A percentile compares a stretch with the other conserved stretches of the same genome.
phyloP scores from a whole-genome alignment of 106 monocot species.

The Vanilla planifolia region DNA sequence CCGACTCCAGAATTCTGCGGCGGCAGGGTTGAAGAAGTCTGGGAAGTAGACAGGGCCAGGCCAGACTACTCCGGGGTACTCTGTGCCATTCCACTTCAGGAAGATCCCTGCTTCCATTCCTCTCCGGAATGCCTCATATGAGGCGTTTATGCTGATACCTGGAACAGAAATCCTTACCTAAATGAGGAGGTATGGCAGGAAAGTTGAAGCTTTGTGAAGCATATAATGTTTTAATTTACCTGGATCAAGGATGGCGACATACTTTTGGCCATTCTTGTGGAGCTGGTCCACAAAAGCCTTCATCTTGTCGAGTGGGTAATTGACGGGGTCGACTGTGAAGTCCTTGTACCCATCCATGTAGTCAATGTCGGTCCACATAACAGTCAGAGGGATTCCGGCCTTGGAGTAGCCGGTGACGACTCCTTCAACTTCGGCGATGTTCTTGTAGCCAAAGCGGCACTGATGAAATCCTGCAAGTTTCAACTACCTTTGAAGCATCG shows the following conservation, averaged over 20 bases:
- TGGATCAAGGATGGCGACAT: conserved; percentile 74
- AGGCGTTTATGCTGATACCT: conserved; percentile 59
- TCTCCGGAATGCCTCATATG: conserved; percentile 38
- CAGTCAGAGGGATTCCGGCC: conserved; percentile 55
- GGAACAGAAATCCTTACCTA: not conserved
- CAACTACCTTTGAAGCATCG: not conserved
- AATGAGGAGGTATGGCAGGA: too few species aligned
- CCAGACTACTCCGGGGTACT: conserved; percentile 54
- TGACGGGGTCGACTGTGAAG: conserved; percentile 73
- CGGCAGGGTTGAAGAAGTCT: conserved; percentile 58
- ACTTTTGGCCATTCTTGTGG: conserved; percentile 62
- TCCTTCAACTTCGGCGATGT: conserved; percentile 41
- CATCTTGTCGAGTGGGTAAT: conserved; percentile 55
- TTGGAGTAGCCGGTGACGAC: conserved; percentile 53
- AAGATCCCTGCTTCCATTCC: conserved; percentile 37
- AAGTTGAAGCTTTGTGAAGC: too few species aligned
- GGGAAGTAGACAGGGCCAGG: conserved; percentile 68
- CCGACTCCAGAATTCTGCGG: conserved; percentile 37
- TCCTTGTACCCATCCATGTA: conserved; percentile 86
- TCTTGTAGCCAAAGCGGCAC: conserved; percentile 64
- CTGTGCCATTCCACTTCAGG: conserved; percentile 31
- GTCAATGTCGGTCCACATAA: conserved; percentile 78
- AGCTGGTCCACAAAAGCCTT: conserved; percentile 37
- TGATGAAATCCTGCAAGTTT: conserved; percentile 72
- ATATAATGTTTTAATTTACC: conserved; percentile 18